Base-by-base conservation (phyloP, 371 early-diverging fungal species). In the Rhizopus microsporus region DNA sequence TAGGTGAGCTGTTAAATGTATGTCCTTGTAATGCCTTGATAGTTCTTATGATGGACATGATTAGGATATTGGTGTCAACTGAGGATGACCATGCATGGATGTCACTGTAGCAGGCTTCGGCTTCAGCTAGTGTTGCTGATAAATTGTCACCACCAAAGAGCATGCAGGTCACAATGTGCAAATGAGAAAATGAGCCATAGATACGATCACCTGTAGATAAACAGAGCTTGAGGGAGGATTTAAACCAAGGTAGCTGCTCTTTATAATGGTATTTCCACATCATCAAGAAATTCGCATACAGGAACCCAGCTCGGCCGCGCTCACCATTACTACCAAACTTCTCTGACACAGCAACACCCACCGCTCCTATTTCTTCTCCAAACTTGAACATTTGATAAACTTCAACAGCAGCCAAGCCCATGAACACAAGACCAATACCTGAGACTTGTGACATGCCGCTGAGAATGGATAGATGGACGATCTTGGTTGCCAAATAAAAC, bases 131-230 rank as follows among this genome's bases (percentile, higher is more conserved):
- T 0, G 60, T 57, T 39, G 67, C 60, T 0, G 67, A 57, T 4
- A 72, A 13, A 31, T 64, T 57, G 0, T 63, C 38, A 12, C 75
- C 78, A 0, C 51, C 34, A 30, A 37, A 68, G 48, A 75, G 66
- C 53, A 60, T 62, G 13, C 34, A 31, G 0, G 51, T 60, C 3
- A 59, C 73, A 4, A 73, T 57, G 30, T 73, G 75, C 1, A 78
- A 8, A 12, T 67, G 71, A 0, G 67, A 35, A 31, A 71, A 78
- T 0, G 75, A 70, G 3, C 62, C 57, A 52, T 75, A 78, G 31
- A 78, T 78, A 35, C 74, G 69, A 42, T 78, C 78, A 16, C 78
- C 78, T 2, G 71, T 69, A 1, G 73, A 59, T 15, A 67, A n/a
- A 5, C 60, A 63, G 0, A 60, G 56, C 0, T 57, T 45, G 15